Base-by-base conservation (phyloP, 495 filamentous ascomycete genomes). In the Aspergillus steynii region DNA sequence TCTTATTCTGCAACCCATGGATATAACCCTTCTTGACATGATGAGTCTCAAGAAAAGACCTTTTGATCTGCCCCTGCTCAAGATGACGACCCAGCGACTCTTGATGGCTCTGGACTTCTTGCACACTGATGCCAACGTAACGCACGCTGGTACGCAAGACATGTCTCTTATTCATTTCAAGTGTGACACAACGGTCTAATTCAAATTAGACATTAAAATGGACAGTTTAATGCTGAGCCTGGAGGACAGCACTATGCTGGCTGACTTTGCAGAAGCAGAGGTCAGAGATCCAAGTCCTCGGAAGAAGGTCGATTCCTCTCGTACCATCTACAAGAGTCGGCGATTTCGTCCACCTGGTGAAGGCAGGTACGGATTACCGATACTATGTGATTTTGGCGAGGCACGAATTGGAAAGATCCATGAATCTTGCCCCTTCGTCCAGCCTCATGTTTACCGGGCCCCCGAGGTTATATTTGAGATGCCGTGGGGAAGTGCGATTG, bases 401-500 rank as follows among this genome's bases (percentile, higher is more conserved):
- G 68, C 71, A 56, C 48, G 64, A 20, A 64, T 70, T 62, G 71
- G 72, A 4, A 71, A 65, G 27, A 59, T 10, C 15, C 65, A 69
- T 42, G 56, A 69, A 48, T 64, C 66, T 1, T 64, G 69, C 0
- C 69, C 69, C 25, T 69, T 71, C 45, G 61, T 76, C 53, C 73
- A 77, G 68, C 77, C 77, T 25, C 58, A 70, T 51, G 65, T 77
- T 28, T 82, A 80, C 61, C 55, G 77, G 53, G 73, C 76, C n/a
- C 78, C 78, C 8, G 78, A 82, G 63, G 51, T 80, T 7, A 74
- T 78, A 45, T 67, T 80, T 48, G 67, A 72, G 46, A 77, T 76
- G 62, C 61, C 65, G 25, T 82, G 77, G 79, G 67, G 68, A 62
- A 69, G 59, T 49, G 67, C 70, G 53, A 59, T 78, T 32, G 77